These are phyloP conservation scores for Yarrowia galli DNA, from an alignment of 1,139 yeast species.

Conservation along the genomic window DNA sequence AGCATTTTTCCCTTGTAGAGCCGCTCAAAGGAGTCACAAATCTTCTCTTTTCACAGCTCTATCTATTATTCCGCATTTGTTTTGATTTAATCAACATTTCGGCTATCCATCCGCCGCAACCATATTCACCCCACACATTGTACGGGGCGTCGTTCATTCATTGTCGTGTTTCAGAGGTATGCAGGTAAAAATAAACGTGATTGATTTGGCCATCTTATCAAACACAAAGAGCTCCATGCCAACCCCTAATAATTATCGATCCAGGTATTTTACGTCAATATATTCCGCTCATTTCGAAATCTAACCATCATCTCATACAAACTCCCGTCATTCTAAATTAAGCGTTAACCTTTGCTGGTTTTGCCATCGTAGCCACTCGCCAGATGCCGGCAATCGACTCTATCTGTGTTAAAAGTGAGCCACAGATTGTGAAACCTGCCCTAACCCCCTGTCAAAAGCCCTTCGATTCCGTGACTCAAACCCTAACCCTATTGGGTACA, in stretches of 20 bases:
- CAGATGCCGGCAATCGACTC: constrained; percentile 13
- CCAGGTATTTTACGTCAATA: too few relatives aligned
- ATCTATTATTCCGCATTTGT: not conserved
- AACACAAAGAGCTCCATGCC: too few relatives aligned
- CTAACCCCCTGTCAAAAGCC: not conserved
- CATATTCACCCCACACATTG: too few relatives aligned
- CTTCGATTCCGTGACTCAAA: not conserved
- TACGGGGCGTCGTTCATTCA: too few relatives aligned
- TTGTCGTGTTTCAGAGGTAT: too few relatives aligned
- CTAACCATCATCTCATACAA: too few relatives aligned
- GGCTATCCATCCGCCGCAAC: not conserved
- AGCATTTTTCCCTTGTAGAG: not conserved
- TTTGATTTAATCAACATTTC: not conserved
- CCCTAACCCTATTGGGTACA: not conserved
- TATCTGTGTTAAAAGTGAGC: constrained; percentile 1
- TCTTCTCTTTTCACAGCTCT: not conserved
- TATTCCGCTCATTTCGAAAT: too few relatives aligned
- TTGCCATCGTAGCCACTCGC: constrained; percentile 23
- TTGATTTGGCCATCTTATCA: too few relatives aligned
- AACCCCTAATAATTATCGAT: too few relatives aligned
- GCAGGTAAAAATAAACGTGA: too few relatives aligned
- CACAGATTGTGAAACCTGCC: constrained; percentile 27
- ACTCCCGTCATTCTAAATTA: too few relatives aligned
- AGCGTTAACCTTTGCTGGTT: not conserved
- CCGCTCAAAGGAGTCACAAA: not conserved